Evolutionary conservation across 2,329 filamentous ascomycete genomes (phyloP).

Genomic region (Sporothrix variecibatus): DNA sequence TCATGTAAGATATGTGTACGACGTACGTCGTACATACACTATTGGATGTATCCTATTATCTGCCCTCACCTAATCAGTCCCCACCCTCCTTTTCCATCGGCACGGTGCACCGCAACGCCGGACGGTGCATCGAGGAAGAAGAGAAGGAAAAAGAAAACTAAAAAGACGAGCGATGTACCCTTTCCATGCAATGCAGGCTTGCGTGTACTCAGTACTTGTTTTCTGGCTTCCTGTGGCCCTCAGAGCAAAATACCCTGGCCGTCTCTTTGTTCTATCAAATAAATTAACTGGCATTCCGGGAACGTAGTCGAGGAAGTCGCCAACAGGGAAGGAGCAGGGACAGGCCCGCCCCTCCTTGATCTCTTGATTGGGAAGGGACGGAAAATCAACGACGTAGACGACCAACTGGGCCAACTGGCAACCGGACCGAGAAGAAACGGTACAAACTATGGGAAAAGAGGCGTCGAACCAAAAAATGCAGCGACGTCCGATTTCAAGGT

Average conservation of each 20-base stretch:
- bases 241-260: neutral
- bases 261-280: neutral
- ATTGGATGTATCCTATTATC: no score
- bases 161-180: neutral
- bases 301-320: neutral
- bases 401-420: neutral
- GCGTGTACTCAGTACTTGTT: neutral
- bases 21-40: neutral
- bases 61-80: no score
- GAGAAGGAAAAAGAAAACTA: neutral
- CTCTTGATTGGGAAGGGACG: neutral
- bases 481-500: neutral
- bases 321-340: neutral
- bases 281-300: slow-evolving; percentile 8
- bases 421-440: neutral
- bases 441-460: neutral
- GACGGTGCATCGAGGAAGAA: neutral
- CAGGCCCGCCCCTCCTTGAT: slow-evolving; percentile 1
- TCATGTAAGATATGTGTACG: no score
- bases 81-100: slow-evolving; percentile 14
- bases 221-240: neutral
- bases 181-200: slow-evolving; percentile 6
- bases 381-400: neutral
- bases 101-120: slow-evolving; percentile 20
- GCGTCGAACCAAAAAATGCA: neutral